These are phyloP conservation scores for Cinnamomum chago DNA, from an alignment of 164 flowering plant species.

Conservation along the genomic window DNA sequence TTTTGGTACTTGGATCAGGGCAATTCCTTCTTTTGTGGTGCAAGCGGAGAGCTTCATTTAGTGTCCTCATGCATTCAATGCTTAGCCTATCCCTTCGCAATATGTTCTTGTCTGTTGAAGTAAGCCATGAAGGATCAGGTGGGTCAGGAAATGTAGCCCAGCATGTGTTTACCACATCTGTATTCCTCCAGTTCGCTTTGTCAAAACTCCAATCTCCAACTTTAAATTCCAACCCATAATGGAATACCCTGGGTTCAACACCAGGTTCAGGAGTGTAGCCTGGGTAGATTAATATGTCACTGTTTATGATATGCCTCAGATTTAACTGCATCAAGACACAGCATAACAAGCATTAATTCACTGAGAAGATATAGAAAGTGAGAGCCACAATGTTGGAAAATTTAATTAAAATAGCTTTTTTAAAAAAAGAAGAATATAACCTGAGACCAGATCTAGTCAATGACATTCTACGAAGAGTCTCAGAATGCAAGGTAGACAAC, in stretches of 20 bases:
- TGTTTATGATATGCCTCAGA: constrained; percentile 59
- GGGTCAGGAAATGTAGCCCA: constrained; percentile 96
- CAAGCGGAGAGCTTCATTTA: constrained; percentile 68
- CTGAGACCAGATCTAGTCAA: too few species aligned
- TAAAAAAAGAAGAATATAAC: not conserved
- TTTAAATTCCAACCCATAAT: constrained; percentile 74
- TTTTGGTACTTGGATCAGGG: constrained; percentile 34
- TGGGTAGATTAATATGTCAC: constrained; percentile 79
- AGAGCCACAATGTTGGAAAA: not conserved
- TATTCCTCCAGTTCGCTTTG: constrained; percentile 80
- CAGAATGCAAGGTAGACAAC: too few species aligned
- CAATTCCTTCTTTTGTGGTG: constrained; percentile 74
- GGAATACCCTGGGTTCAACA: constrained; percentile 74
- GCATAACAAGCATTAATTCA: not conserved
- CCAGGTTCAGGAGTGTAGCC: constrained; percentile 85
- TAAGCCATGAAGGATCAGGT: constrained; percentile 65
- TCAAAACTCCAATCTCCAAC: constrained; percentile 98
- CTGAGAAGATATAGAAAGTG: not conserved
- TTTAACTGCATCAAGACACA: constrained; percentile 58
- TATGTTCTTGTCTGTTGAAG: constrained; percentile 35
- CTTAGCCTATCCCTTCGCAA: constrained; percentile 60
- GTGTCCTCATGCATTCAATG: constrained; percentile 70
- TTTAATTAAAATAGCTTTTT: not conserved
- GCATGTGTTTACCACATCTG: constrained; percentile 78
- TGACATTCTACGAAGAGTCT: too few species aligned